Conservation (phyloP, 805 yeast species). For the Metschnikowia anglica region DNA sequence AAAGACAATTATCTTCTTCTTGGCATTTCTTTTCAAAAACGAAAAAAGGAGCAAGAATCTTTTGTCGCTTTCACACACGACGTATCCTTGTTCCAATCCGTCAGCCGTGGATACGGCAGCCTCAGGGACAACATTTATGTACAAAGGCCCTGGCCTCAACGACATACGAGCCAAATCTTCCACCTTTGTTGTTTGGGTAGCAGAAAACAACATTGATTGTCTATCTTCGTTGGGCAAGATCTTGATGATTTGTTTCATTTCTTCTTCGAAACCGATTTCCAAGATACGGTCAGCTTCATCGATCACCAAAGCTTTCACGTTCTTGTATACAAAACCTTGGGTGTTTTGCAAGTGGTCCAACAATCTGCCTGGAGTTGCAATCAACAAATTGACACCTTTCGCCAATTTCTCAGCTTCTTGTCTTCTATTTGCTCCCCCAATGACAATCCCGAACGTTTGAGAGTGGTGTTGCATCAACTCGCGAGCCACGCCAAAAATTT, state of each 20-base stretch:
- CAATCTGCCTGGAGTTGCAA: slow-evolving; percentile 97
- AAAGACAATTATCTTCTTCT: slow-evolving; percentile 91
- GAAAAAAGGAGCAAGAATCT: slow-evolving; percentile 88
- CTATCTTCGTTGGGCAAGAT: slow-evolving; percentile 90
- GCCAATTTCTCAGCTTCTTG: slow-evolving; percentile 93
- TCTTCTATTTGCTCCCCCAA: slow-evolving; percentile 98
- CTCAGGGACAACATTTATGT: slow-evolving; percentile 88
- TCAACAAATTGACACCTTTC: slow-evolving; percentile 89
- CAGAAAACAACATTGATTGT: slow-evolving; percentile 97
- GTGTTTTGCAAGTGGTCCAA: slow-evolving; percentile 97
- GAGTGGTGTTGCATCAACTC: slow-evolving; percentile 88
- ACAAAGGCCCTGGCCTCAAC: slow-evolving; percentile 86
- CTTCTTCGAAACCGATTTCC: slow-evolving; percentile 98
- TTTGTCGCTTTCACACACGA: slow-evolving; percentile 94
- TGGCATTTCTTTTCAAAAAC: slow-evolving; percentile 86
- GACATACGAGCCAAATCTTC: slow-evolving; percentile 98
- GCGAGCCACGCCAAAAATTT: slow-evolving; percentile 96
- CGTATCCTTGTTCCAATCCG: slow-evolving; percentile 98
- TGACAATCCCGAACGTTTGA: slow-evolving; percentile 94
- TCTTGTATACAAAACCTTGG: slow-evolving; percentile 88
- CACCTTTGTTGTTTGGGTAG: slow-evolving; percentile 98
- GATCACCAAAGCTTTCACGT: slow-evolving; percentile 87
- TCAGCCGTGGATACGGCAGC: slow-evolving; percentile 88
- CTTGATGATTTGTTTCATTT: slow-evolving; percentile 94
- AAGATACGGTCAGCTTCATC: slow-evolving; percentile 98